Conservation (phyloP, 2,329 filamentous ascomycete species). For the Stemphylium beticola region DNA sequence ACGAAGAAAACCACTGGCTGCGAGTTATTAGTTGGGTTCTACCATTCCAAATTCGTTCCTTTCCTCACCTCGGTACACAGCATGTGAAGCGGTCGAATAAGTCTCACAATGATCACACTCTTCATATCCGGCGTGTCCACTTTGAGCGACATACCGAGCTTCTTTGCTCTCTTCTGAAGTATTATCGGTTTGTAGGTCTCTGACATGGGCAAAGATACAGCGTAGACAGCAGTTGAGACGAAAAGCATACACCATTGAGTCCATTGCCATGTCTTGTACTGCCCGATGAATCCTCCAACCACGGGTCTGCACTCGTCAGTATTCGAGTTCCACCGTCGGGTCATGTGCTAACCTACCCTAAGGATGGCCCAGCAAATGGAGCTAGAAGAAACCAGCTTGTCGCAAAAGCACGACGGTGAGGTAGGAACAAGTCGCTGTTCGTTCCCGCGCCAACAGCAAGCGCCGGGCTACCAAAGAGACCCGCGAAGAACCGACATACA, state of each 20-base stretch:
- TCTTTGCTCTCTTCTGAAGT: slow-evolving; percentile 47
- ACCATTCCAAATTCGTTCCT: too few relatives aligned
- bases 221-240: slow-evolving; percentile 46
- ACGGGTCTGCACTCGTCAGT: slow-evolving; percentile 41
- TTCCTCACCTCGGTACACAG: slow-evolving; percentile 38
- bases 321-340: background rate
- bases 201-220: slow-evolving; percentile 51
- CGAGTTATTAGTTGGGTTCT: background rate
- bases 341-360: slow-evolving; percentile 36
- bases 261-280: slow-evolving; percentile 56
- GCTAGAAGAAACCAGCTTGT: slow-evolving; percentile 49
- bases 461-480: slow-evolving; percentile 69
- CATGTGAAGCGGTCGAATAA: slow-evolving; percentile 60
- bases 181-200: slow-evolving; percentile 65
- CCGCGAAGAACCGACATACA: slow-evolving; percentile 72
- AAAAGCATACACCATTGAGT: slow-evolving; percentile 54
- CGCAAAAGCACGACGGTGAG: slow-evolving; percentile 40
- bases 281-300: slow-evolving; percentile 52
- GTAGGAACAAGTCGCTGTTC: slow-evolving; percentile 49
- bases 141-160: slow-evolving; percentile 1
- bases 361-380: slow-evolving; percentile 50
- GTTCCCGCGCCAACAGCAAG: slow-evolving; percentile 53
- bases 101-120: slow-evolving; percentile 47
- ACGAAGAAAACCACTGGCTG: slow-evolving; percentile 45
- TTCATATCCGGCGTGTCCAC: slow-evolving; percentile 18